Evolutionary conservation across 1,284 basidiomycete genomes (phyloP), one percentile per base, ranked within the genome.

Genomic region (Cystobasidiaceae sp.): DNA sequence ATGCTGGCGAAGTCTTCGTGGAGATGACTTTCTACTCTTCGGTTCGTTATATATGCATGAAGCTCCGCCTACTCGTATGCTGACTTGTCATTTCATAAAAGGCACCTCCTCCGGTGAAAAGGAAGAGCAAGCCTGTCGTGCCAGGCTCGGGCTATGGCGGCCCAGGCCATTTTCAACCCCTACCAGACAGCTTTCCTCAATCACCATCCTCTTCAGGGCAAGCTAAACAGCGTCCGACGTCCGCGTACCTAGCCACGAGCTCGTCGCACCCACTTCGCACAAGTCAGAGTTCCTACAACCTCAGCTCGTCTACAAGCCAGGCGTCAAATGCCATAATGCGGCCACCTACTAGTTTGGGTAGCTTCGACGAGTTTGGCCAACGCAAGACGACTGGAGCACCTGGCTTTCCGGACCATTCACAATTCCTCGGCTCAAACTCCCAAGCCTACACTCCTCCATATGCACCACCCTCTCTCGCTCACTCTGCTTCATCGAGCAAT

Each of bases 1-100:
- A 94, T 77, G 85, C 86, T 49, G 93, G 93, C 3, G 93, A 96
- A 75, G 85, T 97, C 19, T 96, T 93, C 74, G 80, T 97, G 23
- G 93, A 97, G 76, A 77, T 96, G 74, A 97, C 93, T 0, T 97
- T 93, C 79, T 97, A 88, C 85, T 92, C 90, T 3, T 93, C 93
- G 75, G 92, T 93, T 69, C 72, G 88, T 84, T 8, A 15, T 2
- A 27, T 61, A 21, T 34, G 15, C 32, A 6, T 33, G n/a, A 2
- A 48, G 23, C 46, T 37, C 9, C 4, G 13, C 21, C 2, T 39
- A 17, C 19, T 19, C 25, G 4, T 7, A 21, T 61, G 48, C 28
- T 23, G 21, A 33, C n/a, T n/a, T 17, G n/a, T 1, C 23, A 43
- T 4, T 37, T 17, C 2, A 19, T 15, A 23, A 19, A 43, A 58